A percentile compares a stretch with the other conserved stretches of the same genome.
These are phyloP conservation scores for Fusarium nelsonii DNA, from an alignment of 2,329 filamentous ascomycete species.

Conservation along the genomic window DNA sequence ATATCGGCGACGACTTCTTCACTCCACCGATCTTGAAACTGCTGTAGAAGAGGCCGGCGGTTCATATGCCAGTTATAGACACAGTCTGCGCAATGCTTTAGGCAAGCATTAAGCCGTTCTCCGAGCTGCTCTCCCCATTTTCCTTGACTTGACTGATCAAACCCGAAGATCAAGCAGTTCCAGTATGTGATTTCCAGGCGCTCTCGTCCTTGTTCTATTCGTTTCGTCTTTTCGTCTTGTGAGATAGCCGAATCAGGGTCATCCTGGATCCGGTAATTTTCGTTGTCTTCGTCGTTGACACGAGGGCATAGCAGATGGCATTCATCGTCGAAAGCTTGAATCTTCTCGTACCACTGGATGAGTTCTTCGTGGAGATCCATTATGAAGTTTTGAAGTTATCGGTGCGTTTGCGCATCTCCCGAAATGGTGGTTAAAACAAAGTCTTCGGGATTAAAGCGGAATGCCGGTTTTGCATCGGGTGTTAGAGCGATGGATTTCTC, in stretches of 20 bases:
- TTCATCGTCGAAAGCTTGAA: slow-evolving; percentile 59
- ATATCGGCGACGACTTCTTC: slow-evolving; percentile 66
- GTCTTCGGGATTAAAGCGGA: slow-evolving; percentile 7
- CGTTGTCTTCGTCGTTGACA: slow-evolving; percentile 70
- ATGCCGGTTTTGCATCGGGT: slow-evolving; percentile 23
- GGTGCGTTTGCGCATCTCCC: slow-evolving; percentile 40
- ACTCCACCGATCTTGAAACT: slow-evolving; percentile 68
- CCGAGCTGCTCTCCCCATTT: slow-evolving; percentile 72
- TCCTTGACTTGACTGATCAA: slow-evolving; percentile 70
- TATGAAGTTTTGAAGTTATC: slow-evolving; percentile 29
- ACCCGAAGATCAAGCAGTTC: slow-evolving; percentile 76
- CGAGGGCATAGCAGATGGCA: slow-evolving; percentile 78
- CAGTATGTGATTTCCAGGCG: slow-evolving; percentile 74
- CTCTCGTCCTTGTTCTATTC: slow-evolving; percentile 66
- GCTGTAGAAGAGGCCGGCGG: slow-evolving; percentile 71
- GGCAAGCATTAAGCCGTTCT: slow-evolving; percentile 66
- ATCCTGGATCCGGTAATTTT: slow-evolving; percentile 67
- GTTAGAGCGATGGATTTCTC: not conserved
- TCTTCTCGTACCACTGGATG: slow-evolving; percentile 58
- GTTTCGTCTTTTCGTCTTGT: slow-evolving; percentile 62
- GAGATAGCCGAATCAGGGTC: slow-evolving; percentile 65
- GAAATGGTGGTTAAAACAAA: slow-evolving; percentile 13
- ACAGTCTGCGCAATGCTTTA: slow-evolving; percentile 76
- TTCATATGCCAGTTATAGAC: slow-evolving; percentile 80
- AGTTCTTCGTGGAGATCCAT: slow-evolving; percentile 60